Evolutionary conservation across 352 stramenopile genomes (phyloP), one percentile per base, ranked within the genome.

Genomic region (Halophytophthora polymorphica): DNA sequence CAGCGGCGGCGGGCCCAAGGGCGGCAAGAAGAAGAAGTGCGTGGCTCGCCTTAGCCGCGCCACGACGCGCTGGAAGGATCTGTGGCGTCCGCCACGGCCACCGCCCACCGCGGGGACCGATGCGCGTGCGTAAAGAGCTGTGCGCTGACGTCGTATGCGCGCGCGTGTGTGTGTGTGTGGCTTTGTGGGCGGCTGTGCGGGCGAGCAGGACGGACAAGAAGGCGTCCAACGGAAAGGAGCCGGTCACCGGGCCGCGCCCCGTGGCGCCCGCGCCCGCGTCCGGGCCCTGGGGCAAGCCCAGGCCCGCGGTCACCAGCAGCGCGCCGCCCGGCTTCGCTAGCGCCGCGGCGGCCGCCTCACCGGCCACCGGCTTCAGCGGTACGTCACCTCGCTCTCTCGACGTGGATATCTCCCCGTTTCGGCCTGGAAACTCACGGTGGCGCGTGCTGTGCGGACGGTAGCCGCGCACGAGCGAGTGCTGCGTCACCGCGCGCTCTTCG

Each of bases 401-500:
- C n/a, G n/a, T n/a, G n/a, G n/a, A n/a, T n/a, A n/a, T n/a, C n/a
- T n/a, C n/a, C n/a, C n/a, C n/a, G n/a, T n/a, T n/a, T n/a, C n/a
- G n/a, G n/a, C n/a, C n/a, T n/a, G n/a, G n/a, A n/a, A n/a, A n/a
- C n/a, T n/a, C n/a, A n/a, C n/a, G n/a, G n/a, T n/a, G n/a, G n/a
- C n/a, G n/a, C n/a, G n/a, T n/a, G n/a, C n/a, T n/a, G n/a, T n/a
- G n/a, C n/a, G 5, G 18, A 35, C n/a, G 22, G 14, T 25, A 89
- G 78, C 84, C 14, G 64, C 65, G 19, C 71, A 91, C 34, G 63
- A 88, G 56, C 69, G 83, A 19, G 56, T 89, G 22, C 55, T 93
- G 21, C 80, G 83, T 44, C 83, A 93, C 60, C 83, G 83, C 38
- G 68, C 78, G 21, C 61, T 93, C 31, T 93, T 90, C 55, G 81